Conservation (phyloP, 257 asterid species). For the Thymus mandschuricus region DNA sequence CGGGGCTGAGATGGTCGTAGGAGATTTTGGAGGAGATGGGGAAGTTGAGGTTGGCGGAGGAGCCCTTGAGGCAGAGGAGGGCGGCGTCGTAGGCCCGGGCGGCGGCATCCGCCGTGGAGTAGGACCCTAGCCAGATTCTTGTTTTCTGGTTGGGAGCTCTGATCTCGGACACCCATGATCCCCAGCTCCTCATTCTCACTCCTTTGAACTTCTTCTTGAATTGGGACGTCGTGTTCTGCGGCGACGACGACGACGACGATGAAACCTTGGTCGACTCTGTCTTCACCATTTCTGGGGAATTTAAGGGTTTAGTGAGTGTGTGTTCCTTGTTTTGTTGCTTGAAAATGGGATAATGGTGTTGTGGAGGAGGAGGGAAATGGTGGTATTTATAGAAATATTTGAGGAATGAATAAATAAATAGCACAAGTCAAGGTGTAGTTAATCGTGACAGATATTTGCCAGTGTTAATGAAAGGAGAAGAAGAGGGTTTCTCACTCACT, state of each 20-base stretch:
- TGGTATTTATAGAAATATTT: slow-evolving; percentile 39
- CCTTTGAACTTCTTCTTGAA: slow-evolving; percentile 84
- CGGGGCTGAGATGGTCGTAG: slow-evolving; percentile 3
- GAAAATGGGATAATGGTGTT: slow-evolving; percentile 30
- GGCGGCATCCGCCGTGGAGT: slow-evolving; percentile 92
- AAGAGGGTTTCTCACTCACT: slow-evolving; percentile 21
- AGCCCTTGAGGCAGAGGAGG: slow-evolving; percentile 72
- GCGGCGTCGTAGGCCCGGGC: slow-evolving; percentile 98
- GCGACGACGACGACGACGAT: slow-evolving; percentile 11
- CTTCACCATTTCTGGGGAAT: slow-evolving; percentile 54
- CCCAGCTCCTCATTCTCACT: slow-evolving; percentile 97
- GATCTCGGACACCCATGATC: slow-evolving; percentile 86
- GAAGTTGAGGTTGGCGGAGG: slow-evolving; percentile 71
- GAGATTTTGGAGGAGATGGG: slow-evolving; percentile 39
- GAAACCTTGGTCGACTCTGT: slow-evolving; percentile 37
- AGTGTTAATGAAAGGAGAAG: slow-evolving; percentile 27
- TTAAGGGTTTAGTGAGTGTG: neutral
- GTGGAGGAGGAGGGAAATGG: slow-evolving; percentile 20
- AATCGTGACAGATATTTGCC: slow-evolving; percentile 64
- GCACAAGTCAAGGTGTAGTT: slow-evolving; percentile 45
- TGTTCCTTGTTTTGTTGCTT: neutral
- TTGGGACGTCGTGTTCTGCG: neutral
- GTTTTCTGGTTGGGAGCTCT: slow-evolving; percentile 94
- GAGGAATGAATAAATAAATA: neutral
- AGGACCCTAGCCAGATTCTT: slow-evolving; percentile 92